These are phyloP conservation scores for Nicotiana otophora DNA, from an alignment of 257 asterid species.

Conservation along the genomic window DNA sequence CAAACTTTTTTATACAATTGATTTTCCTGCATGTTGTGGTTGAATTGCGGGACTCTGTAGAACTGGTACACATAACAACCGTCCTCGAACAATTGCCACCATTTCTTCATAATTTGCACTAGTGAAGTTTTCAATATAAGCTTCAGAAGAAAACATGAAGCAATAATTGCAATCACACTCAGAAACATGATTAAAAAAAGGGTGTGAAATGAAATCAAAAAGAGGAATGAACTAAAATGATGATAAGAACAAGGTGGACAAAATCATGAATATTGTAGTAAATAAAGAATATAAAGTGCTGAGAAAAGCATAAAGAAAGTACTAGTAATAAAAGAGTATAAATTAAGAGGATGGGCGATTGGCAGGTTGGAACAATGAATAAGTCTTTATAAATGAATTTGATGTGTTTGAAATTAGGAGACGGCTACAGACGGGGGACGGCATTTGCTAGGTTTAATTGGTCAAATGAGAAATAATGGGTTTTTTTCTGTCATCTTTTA, in stretches of 20 bases:
- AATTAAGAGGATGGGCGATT: background rate
- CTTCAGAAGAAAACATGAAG: constrained; percentile 22
- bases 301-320: background rate
- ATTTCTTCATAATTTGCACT: constrained; percentile 32
- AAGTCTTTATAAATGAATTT: background rate
- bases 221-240: background rate
- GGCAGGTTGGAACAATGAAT: background rate
- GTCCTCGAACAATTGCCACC: constrained; percentile 45
- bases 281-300: background rate
- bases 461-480: constrained; percentile 4
- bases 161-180: constrained; percentile 23
- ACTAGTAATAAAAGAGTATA: background rate
- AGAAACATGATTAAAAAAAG: constrained; percentile 36
- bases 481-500: background rate
- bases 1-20: constrained; percentile 56
- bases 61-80: constrained; percentile 59
- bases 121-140: constrained; percentile 49
- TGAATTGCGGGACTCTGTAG: constrained; percentile 86
- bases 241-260: constrained; percentile 5
- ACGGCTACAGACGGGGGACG: background rate
- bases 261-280: constrained; percentile 3
- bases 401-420: background rate
- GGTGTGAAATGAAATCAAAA: background rate
- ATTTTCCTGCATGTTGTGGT: constrained; percentile 86
- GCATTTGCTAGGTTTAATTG: constrained; percentile 6